phyloP scores from a whole-genome alignment of 2,329 filamentous ascomycete species.

The Ceratocystis alfenasii region DNA sequence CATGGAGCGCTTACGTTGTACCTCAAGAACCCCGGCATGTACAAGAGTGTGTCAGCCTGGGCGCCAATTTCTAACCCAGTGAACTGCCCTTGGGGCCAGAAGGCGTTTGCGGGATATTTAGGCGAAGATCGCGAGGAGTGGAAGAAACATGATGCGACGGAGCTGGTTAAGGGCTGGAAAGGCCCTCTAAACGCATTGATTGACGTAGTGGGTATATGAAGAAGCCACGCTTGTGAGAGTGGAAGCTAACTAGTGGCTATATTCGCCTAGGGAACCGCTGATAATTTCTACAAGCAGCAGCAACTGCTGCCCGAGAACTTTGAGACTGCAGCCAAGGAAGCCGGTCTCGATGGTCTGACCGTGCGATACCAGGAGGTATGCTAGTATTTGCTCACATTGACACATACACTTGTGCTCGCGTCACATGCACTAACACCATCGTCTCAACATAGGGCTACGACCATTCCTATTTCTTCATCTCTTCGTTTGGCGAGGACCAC shows the following conservation, averaged over 20 bases:
- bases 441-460: constrained; percentile 59
- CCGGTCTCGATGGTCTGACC: constrained; percentile 59
- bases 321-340: constrained; percentile 62
- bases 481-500: constrained; percentile 80
- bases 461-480: constrained; percentile 96
- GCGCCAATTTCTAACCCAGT: constrained; percentile 81
- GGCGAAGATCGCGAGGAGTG: constrained; percentile 65
- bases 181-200: constrained; percentile 64
- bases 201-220: constrained; percentile 56
- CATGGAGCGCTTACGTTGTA: constrained; percentile 89
- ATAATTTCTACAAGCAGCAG: constrained; percentile 91
- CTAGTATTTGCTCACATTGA: background rate
- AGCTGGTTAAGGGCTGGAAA: constrained; percentile 68
- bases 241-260: background rate
- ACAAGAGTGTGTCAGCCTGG: constrained; percentile 80
- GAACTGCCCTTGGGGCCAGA: constrained; percentile 84
- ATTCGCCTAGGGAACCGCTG: constrained; percentile 59
- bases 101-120: constrained; percentile 87
- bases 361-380: constrained; percentile 69
- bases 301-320: constrained; percentile 94
- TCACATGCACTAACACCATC: background rate
- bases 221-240: background rate
- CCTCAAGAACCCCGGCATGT: constrained; percentile 80
- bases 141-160: constrained; percentile 84
- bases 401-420: background rate